Conservation (phyloP, 345 rosid species). For the Syzygium aqueum region DNA sequence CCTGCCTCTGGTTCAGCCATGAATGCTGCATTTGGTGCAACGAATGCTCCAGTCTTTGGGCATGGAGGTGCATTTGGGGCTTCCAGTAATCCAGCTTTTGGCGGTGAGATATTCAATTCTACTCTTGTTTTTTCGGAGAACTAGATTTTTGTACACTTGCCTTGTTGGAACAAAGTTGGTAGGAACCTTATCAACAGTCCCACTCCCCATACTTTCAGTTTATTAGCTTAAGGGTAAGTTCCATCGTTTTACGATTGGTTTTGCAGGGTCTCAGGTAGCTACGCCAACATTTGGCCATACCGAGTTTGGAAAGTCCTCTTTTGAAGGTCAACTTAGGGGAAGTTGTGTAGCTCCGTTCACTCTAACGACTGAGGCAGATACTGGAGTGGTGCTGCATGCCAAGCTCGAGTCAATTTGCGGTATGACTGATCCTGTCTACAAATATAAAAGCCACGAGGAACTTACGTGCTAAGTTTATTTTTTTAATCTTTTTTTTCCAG, state of each 20-base stretch:
- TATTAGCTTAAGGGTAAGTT: neutral
- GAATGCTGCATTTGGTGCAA: slow-evolving; percentile 39
- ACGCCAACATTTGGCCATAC: slow-evolving; percentile 56
- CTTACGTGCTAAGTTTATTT: slow-evolving; percentile 9
- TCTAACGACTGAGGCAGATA: slow-evolving; percentile 50
- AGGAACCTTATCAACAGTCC: neutral
- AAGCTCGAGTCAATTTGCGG: slow-evolving; percentile 58
- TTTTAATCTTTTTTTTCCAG: neutral
- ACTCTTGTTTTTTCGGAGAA: neutral
- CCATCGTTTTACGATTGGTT: neutral
- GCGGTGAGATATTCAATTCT: slow-evolving; percentile 27
- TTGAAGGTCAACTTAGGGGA: slow-evolving; percentile 72
- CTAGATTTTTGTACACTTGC: neutral
- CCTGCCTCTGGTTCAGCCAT: slow-evolving; percentile 32
- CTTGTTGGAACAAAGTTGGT: neutral
- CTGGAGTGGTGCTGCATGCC: slow-evolving; percentile 36
- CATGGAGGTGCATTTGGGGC: slow-evolving; percentile 35
- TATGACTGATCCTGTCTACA: slow-evolving; percentile 60
- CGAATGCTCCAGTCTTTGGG: slow-evolving; percentile 33
- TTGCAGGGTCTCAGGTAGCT: slow-evolving; percentile 54
- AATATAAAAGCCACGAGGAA: slow-evolving; percentile 75
- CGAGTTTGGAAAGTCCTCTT: slow-evolving; percentile 56
- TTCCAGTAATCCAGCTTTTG: slow-evolving; percentile 39
- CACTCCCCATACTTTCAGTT: neutral
- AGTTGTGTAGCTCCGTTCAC: slow-evolving; percentile 59